Percentiles rank a stretch among this genome's conserved stretches.
Conservation (phyloP, 2,329 filamentous ascomycete species). For the Scleromitrula shiraiana region DNA sequence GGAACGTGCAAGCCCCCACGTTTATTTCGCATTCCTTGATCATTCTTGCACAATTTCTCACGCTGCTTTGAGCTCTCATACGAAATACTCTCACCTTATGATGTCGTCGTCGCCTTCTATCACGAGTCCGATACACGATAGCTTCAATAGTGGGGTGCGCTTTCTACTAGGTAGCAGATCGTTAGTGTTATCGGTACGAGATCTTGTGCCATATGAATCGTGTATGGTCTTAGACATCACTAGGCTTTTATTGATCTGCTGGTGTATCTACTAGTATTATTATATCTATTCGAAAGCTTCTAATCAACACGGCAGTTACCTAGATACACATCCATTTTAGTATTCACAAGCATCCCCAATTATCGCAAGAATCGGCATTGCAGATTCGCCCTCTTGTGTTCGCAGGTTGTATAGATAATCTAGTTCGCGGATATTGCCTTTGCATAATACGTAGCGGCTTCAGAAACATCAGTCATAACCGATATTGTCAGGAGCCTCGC, state of each 20-base stretch:
- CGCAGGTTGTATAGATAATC: too few relatives aligned
- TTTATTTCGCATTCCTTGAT: not conserved
- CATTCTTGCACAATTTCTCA: not conserved
- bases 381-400: too few relatives aligned
- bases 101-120: not conserved
- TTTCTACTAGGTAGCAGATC: not conserved
- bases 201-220: not conserved
- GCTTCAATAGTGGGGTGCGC: not conserved
- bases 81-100: not conserved
- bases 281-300: too few relatives aligned
- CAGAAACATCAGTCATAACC: not conserved
- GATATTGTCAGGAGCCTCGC: not conserved
- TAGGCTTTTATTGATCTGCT: not conserved
- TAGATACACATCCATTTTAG: not conserved
- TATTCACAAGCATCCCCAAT: not conserved
- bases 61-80: not conserved
- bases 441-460: not conserved
- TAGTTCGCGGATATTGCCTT: not conserved
- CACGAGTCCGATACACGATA: not conserved
- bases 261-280: too few relatives aligned
- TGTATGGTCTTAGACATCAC: not conserved
- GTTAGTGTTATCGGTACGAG: not conserved
- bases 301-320: too few relatives aligned
- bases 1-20: not conserved
- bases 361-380: constrained; percentile 2